Evolutionary conservation across 2,329 filamentous ascomycete genomes (phyloP), one percentile per base, ranked within the genome.

Genomic region (Hirsutella rhossiliensis): DNA sequence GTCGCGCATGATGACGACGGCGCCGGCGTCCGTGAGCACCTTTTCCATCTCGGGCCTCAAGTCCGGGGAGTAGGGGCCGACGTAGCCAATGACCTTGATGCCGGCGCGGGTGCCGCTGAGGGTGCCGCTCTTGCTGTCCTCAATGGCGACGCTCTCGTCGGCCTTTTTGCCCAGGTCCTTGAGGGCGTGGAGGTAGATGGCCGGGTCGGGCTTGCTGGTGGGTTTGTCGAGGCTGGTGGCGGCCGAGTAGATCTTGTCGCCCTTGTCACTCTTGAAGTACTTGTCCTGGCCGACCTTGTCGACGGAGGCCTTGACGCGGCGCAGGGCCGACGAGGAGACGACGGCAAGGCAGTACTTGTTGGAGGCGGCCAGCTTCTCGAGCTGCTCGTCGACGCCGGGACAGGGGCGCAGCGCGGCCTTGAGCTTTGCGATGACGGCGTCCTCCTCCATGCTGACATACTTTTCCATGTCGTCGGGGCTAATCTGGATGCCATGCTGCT

Each of bases 131-230:
- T 85, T 87, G 72, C 81, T 87, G 70, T 95, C 88, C 72, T 95
- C 88, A 47, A 95, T 77, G 20, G 88, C 84, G 29, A 95, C 73
- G 52, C 76, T 80, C 71, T 94, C 82, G 40, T 69, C 68, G 2
- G 86, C 69, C 55, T 74, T 76, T 65, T 83, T 83, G 48, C 82
- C 82, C 42, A 94, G 73, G 59, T 77, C 68, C 65, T 87, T 67
- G 59, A 88, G 76, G 19, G 88, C 84, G 62, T 82, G 75, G 50
- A 87, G 66, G 69, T 95, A 95, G 65, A 95, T 83, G 52, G 86
- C 85, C 17, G 89, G 88, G 65, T 94, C 85, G 15, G 88, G 88
- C 76, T 95, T 95, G 64, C 80, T 85, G 44, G 86, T 89, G n/a
- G 88, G 88, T 57, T 71, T 78, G 45, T 76, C 69, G 54, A 95